Base-by-base conservation (phyloP, 139 green algal genomes). In the Asterochloris erici region DNA sequence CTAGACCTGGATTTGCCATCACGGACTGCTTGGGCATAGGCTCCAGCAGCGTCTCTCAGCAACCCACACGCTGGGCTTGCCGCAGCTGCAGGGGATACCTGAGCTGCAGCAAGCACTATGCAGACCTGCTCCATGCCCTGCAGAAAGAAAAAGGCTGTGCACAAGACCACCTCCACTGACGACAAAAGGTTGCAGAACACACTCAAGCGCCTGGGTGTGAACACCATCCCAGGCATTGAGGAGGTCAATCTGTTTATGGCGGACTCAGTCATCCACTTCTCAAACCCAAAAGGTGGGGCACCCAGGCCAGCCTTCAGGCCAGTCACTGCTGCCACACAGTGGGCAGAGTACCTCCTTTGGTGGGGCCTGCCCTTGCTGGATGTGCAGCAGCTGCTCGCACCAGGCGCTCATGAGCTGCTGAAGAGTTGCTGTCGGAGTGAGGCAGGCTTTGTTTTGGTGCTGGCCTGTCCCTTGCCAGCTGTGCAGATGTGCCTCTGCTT, bases 171-270 rank as follows among this genome's bases (percentile, higher is more conserved):
- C 11, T 90, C 91, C 63, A 98, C 95, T 61, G 97, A 99, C 86
- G 97, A 99, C 90, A 99, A 99, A 91, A 89, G 93, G 73, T 89
- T 99, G 68, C 96, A 99, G 86, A 95, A 89, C 91, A 98, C 95
- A 1, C 91, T 99, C 10, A 99, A 99, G 91, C 89, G 96, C 29
- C 87, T 99, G 63, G 96, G 96, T n/a, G 96, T 99, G 75, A 99
- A 98, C 90, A 97, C 94, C 81, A 99, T 99, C 81, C 96, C 96
- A 29, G 97, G 96, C 82, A 99, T 99, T 79, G 97, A 99, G 90
- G 97, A 99, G 89, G 97, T 99, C 26, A 97, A 98, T 90, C 96
- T 99, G 81, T 97, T 99, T 89, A 93, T 97, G 88, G 91, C 96
- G 75, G 90, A 96, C 80, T 94, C 83, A 63, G 95, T 98, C 77